phyloP scores from a whole-genome alignment of 306 rosid species.

The Purshia tridentata region DNA sequence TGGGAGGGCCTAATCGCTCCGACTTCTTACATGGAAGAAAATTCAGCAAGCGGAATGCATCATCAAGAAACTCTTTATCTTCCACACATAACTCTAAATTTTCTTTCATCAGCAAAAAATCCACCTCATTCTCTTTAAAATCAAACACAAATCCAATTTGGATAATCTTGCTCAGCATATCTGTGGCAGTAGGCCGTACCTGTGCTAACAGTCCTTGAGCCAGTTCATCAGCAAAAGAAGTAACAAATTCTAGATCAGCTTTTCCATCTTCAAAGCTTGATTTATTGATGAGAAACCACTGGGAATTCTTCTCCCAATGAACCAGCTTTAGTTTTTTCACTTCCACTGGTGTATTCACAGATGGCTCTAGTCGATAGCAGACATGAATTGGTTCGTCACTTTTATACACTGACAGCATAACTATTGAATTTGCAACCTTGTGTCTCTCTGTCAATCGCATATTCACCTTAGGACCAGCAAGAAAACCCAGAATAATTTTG shows the following conservation, averaged over 20 bases:
- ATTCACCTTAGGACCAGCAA: conserved; percentile 11
- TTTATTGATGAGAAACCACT: neutral
- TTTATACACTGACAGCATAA: conserved; percentile 3
- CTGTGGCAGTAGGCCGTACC: neutral
- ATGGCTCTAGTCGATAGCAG: neutral
- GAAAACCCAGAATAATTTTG: conserved; percentile 23
- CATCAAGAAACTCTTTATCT: conserved; percentile 12
- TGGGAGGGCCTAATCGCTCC: conserved; percentile 12
- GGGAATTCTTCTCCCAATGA: conserved; percentile 23
- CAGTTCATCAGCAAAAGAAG: conserved; percentile 27
- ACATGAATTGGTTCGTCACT: conserved; percentile 14
- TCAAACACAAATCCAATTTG: conserved; percentile 5
- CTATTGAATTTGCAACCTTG: neutral
- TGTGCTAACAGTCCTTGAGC: conserved; percentile 5
- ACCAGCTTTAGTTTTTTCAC: conserved; percentile 15
- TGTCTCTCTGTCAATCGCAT: conserved; percentile 19
- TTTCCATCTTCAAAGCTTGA: neutral
- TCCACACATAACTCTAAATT: conserved; percentile 9
- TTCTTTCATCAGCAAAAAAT: conserved; percentile 18
- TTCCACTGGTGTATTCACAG: neutral
- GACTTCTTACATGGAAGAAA: neutral
- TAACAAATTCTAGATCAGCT: conserved; percentile 8
- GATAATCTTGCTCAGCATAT: conserved; percentile 12
- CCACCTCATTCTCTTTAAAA: conserved; percentile 14
- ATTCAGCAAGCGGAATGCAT: neutral